Base-by-base conservation (phyloP, 257 asterid species). In the Scutellaria galericulata region DNA sequence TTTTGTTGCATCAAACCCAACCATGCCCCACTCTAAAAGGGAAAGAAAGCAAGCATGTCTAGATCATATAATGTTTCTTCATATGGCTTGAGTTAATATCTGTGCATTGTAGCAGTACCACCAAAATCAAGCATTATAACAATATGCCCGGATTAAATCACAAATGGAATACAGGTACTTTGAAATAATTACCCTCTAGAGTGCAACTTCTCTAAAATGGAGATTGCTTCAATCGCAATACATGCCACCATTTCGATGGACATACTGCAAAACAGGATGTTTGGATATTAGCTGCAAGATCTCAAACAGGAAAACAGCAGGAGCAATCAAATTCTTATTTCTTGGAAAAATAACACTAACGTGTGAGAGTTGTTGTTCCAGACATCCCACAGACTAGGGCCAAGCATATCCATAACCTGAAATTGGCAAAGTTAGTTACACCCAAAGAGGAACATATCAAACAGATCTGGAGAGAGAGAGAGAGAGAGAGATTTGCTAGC, bases 341-440 rank as follows among this genome's bases (percentile, higher is more conserved):
- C 7, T 7, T 54, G 15, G 45, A 40, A 48, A 58, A 37, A 13
- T 15, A 7, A 18, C 64, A 67, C 86, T 86, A 14, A 90, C 98
- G 87, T 70, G 68, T 82, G 87, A 42, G 96, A 85, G 62, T 87
- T 89, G 55, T 81, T 89, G 74, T 84, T 85, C 97, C 96, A 93
- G 56, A 89, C 89, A 80, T 90, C 97, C 90, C 89, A 87, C 39
- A 93, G 79, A 80, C 96, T 93, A 20, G 97, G 98, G 40, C 98
- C 98, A 72, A 93, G 97, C 88, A 89, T 89, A 75, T 90, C 98
- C 98, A 93, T 93, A 61, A 93, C 97, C 98, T 93, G 90, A 81
- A 78, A 73, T 59, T 64, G 15, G 57, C 63, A 54, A 24, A 60
- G 67, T 20, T 69, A 14, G 58, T 64, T 41, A 51, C 24, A 35